phyloP scores from a whole-genome alignment of 2,329 filamentous ascomycete species.

The Akanthomyces lecanii region DNA sequence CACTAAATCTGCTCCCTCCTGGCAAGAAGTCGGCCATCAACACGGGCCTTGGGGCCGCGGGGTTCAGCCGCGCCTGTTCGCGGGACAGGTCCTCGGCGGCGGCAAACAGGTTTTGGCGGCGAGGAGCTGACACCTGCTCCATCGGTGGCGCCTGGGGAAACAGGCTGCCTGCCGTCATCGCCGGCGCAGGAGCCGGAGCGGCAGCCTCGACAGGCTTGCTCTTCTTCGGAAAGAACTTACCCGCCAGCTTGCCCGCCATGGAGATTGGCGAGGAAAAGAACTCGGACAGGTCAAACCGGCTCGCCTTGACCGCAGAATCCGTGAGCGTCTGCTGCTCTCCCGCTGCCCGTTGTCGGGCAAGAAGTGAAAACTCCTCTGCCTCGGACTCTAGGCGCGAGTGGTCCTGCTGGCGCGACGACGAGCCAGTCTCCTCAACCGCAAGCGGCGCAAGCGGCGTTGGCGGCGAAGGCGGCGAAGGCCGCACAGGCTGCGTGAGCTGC shows the following conservation, averaged over 20 bases:
- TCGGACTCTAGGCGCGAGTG: conserved; percentile 11
- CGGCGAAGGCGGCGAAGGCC: too few species aligned
- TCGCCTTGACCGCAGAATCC: conserved; percentile 25
- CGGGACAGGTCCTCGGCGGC: too few species aligned
- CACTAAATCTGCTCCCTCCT: too few species aligned
- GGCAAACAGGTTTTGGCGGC: neutral
- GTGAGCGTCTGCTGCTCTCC: conserved; percentile 19
- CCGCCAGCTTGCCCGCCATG: conserved; percentile 32
- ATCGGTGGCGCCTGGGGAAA: conserved; percentile 31
- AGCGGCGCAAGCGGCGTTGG: neutral
- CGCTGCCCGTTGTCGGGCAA: conserved; percentile 28
- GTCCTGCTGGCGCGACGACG: conserved; percentile 7
- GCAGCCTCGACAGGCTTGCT: conserved; percentile 18
- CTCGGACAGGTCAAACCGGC: conserved; percentile 44
- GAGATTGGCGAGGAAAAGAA: conserved; percentile 56
- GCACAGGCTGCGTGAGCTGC: neutral
- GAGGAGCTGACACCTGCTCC: neutral
- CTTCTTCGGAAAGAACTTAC: conserved; percentile 29
- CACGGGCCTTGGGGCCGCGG: too few species aligned
- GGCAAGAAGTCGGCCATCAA: too few species aligned
- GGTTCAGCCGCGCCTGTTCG: too few species aligned
- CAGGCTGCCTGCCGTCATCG: conserved; percentile 35
- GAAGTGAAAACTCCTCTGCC: conserved; percentile 42
- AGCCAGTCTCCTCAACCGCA: conserved; percentile 19
- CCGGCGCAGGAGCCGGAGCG: conserved; percentile 4